Base-by-base conservation (phyloP, 148 eudicot species). In the Vaccinium myrtillus region DNA sequence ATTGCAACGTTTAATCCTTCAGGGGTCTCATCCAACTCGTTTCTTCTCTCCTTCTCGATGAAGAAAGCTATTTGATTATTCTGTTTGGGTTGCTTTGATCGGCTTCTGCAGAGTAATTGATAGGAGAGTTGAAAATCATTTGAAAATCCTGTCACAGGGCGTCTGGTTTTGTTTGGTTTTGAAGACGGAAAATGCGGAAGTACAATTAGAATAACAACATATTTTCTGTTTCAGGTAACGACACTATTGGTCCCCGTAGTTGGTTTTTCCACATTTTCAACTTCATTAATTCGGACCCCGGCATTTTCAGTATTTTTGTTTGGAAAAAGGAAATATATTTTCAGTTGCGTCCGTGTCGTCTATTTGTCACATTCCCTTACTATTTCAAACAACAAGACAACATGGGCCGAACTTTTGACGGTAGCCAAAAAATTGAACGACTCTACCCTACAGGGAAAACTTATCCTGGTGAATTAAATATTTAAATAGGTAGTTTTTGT, bases 131-230 rank as follows among this genome's bases (percentile, higher is more conserved):
- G 87, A 82, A 86, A 84, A 83, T 78, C 81, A 78, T 75, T 80
- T 82, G 83, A 81, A 90, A 86, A 79, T 81, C 80, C 48, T 90
- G 88, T 54, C 84, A 76, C 86, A 82, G 82, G 82, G 82, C 85
- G 86, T 83, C 59, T 75, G 79, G 75, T 79, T 83, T 87, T 83
- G 78, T 87, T 87, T 86, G 90, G 86, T 90, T 90, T 85, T 85
- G 85, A 56, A 81, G 56, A 84, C 74, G 54, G 71, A 70, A 84
- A 79, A 48, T 30, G 39, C 25, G 32, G 75, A 83, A 80, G 73
- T 11, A 67, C 36, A 78, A 84, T 58, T 58, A 70, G 71, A 84
- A 84, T 25, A 65, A 53, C 46, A 63, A 56, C 61, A 19, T 80
- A 43, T 85, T 43, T 78, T 43, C 73, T 67, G 73, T 67, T 67